A percentile compares a stretch with the other conserved stretches of the same genome.
phyloP scores from a whole-genome alignment of 1,284 basidiomycete species.

The Cerioporus squamosus region DNA sequence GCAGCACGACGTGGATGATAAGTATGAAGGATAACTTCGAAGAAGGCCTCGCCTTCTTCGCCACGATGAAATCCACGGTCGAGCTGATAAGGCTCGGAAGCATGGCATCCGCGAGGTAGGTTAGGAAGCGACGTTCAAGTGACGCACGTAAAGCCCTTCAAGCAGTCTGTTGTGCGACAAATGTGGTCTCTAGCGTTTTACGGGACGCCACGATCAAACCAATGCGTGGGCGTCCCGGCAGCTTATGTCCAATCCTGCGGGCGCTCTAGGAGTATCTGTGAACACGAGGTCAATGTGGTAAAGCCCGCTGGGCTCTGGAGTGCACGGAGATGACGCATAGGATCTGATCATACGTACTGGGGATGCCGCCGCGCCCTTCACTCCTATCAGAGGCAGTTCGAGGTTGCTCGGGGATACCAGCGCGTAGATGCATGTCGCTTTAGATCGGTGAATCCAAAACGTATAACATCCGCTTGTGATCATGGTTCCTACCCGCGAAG shows the following conservation, averaged over 20 bases:
- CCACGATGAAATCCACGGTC: background rate
- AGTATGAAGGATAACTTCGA: background rate
- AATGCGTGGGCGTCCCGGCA: background rate
- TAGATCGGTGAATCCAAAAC: conserved; percentile 1
- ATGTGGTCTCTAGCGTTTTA: background rate
- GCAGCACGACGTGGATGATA: background rate
- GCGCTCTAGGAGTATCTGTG: background rate
- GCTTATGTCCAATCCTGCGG: background rate
- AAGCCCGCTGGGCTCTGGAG: background rate
- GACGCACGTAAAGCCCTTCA: background rate
- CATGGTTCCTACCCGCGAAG: background rate
- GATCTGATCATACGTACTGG: background rate
- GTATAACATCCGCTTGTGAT: background rate
- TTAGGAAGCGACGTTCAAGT: conserved; percentile 1
- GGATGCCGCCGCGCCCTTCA: background rate
- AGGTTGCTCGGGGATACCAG: background rate
- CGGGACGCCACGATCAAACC: background rate
- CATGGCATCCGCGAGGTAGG: background rate
- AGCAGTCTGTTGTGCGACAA: background rate
- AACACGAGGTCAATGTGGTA: conserved; percentile 7
- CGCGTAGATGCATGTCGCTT: background rate
- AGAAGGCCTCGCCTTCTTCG: background rate
- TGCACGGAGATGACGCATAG: conserved; percentile 1
- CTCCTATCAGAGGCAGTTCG: background rate
- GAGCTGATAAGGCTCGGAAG: background rate